Evolutionary conservation across 139 green algal genomes (phyloP).

Genomic region (Coelastrella sp.): DNA sequence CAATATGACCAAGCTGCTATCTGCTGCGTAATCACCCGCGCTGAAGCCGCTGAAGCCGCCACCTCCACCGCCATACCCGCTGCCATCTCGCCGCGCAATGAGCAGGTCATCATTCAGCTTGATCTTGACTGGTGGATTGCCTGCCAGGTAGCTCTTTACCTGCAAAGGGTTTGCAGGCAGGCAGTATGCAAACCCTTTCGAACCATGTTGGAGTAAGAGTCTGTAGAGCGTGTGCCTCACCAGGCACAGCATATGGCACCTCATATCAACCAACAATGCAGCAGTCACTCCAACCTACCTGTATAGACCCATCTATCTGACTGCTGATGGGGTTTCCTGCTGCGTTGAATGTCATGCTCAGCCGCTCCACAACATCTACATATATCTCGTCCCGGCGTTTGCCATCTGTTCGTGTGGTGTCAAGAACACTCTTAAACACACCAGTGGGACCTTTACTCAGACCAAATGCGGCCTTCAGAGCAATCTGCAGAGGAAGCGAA

Average conservation of each 20-base stretch:
- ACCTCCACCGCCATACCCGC: slow-evolving; percentile 34
- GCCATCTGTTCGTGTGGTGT: slow-evolving; percentile 81
- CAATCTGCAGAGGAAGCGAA: not conserved
- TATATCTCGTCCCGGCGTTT: slow-evolving; percentile 93
- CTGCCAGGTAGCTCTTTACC: slow-evolving; percentile 88
- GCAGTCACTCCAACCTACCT: slow-evolving; percentile 59
- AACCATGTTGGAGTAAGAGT: no score
- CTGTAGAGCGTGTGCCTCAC: not conserved
- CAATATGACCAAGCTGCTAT: slow-evolving; percentile 69
- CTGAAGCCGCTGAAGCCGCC: slow-evolving; percentile 36
- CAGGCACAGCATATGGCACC: not conserved
- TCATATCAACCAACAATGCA: not conserved
- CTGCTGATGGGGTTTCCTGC: slow-evolving; percentile 81
- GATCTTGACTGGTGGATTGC: slow-evolving; percentile 89
- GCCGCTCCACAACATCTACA: slow-evolving; percentile 97
- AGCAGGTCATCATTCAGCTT: slow-evolving; percentile 92
- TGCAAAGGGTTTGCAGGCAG: no score
- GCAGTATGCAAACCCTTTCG: no score
- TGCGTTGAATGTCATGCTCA: slow-evolving; percentile 93
- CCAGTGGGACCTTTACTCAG: slow-evolving; percentile 79
- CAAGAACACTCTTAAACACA: slow-evolving; percentile 91
- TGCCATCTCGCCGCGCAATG: slow-evolving; percentile 67
- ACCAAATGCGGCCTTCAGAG: slow-evolving; percentile 51
- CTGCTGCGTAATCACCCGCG: slow-evolving; percentile 38
- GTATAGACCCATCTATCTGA: slow-evolving; percentile 90